Conservation (phyloP, 116 monocot species). For the Zostera marina region DNA sequence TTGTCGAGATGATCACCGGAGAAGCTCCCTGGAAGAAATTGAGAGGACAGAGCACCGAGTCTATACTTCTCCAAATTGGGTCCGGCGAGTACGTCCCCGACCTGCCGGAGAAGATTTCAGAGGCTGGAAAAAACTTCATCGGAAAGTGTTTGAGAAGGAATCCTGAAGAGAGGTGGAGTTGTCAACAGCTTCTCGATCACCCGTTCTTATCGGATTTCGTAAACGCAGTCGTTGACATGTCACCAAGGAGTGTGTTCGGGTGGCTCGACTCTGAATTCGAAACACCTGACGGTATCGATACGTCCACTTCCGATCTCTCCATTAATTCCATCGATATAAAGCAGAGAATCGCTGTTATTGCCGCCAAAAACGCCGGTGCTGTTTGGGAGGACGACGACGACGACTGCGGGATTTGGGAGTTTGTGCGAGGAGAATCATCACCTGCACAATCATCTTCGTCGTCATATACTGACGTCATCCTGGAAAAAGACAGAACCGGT, state of each 20-base stretch:
- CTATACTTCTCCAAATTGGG: constrained; percentile 17
- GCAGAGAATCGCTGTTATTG: constrained; percentile 5
- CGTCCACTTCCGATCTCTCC: background rate
- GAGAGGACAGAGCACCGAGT: constrained; percentile 8
- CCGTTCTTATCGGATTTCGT: constrained; percentile 7
- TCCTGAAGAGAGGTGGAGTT: constrained; percentile 10
- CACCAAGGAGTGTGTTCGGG: constrained; percentile 11
- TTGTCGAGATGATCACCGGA: constrained; percentile 36
- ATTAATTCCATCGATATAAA: background rate
- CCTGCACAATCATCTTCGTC: background rate
- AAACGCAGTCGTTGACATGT: background rate
- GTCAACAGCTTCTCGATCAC: constrained; percentile 15
- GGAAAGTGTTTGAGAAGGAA: constrained; percentile 14
- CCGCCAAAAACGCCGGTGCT: background rate
- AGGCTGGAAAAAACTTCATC: constrained; percentile 11
- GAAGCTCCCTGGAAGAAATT: constrained; percentile 17
- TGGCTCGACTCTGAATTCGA: constrained; percentile 6
- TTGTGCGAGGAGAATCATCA: constrained; percentile 8
- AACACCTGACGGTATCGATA: constrained; percentile 4
- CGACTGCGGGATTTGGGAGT: constrained; percentile 6
- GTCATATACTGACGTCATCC: background rate
- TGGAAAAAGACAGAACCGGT: background rate
- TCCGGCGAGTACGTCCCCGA: constrained; percentile 10
- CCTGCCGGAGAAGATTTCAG: constrained; percentile 12
- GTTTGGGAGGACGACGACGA: constrained; percentile 9